phyloP scores from a whole-genome alignment of 306 rosid genomes.

The Vachellia collinsii region DNA sequence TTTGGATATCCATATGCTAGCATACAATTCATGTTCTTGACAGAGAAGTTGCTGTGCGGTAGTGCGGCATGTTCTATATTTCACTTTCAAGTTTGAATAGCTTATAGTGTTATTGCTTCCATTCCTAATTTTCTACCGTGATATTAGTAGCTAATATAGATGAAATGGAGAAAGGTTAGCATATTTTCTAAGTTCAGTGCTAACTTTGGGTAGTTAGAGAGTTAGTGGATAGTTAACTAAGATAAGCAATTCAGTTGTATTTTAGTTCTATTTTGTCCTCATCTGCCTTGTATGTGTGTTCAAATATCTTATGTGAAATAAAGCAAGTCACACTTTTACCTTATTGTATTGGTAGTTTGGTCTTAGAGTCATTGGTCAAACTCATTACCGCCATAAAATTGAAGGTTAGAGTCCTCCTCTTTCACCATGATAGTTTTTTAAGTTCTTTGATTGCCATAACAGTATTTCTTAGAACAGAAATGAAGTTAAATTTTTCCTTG shows the following conservation, averaged over 20 bases:
- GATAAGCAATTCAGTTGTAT: background rate
- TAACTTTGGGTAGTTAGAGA: background rate
- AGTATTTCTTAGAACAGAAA: no score
- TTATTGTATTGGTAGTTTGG: conserved; percentile 25
- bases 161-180: background rate
- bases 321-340: background rate
- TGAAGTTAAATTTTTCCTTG: no score
- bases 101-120: no score
- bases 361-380: conserved; percentile 55
- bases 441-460: no score
- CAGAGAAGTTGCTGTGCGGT: background rate
- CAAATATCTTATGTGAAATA: background rate
- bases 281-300: background rate
- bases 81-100: no score
- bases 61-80: background rate
- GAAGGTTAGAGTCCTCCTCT: conserved; percentile 47
- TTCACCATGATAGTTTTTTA: background rate
- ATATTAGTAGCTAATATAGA: background rate
- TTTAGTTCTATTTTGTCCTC: background rate
- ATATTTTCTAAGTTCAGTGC: background rate
- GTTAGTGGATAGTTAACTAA: no score
- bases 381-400: conserved; percentile 63
- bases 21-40: no score
- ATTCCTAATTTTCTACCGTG: background rate
- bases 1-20: no score